phyloP scores from a whole-genome alignment of 805 yeast species.

The Metschnikowia koreensis region DNA sequence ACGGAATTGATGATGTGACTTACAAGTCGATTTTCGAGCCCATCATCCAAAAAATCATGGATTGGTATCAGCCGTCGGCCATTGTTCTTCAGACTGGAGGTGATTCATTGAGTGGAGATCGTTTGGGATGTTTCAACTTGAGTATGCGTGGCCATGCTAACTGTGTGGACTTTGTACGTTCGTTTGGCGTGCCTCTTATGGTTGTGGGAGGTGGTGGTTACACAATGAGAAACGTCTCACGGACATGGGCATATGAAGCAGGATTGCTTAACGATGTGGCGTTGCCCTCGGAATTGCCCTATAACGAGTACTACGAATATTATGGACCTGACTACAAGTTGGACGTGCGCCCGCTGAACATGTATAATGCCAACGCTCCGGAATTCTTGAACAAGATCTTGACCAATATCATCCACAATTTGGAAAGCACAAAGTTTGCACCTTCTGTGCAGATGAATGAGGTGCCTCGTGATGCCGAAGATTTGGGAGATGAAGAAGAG shows the following conservation, averaged over 20 bases:
- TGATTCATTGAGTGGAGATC: conserved; percentile 92
- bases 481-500: conserved; percentile 82
- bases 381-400: conserved; percentile 86
- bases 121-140: conserved; percentile 92
- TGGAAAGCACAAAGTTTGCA: conserved; percentile 89
- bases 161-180: conserved; percentile 83
- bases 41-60: conserved; percentile 69
- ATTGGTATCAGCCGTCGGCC: conserved; percentile 92
- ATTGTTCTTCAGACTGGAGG: conserved; percentile 99
- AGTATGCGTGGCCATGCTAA: conserved; percentile 95
- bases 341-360: conserved; percentile 92
- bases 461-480: conserved; percentile 87
- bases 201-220: conserved; percentile 98
- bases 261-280: conserved; percentile 80
- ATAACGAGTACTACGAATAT: conserved; percentile 95
- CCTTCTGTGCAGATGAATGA: conserved; percentile 95
- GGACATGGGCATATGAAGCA: conserved; percentile 94
- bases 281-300: conserved; percentile 77
- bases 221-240: conserved; percentile 93
- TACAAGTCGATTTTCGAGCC: conserved; percentile 89
- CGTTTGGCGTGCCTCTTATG: conserved; percentile 85
- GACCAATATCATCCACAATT: conserved; percentile 69
- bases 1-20: conserved; percentile 91
- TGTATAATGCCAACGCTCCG: conserved; percentile 94
- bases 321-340: conserved; percentile 95